phyloP scores from a whole-genome alignment of 345 rosid species.

The Gossypium raimondii region DNA sequence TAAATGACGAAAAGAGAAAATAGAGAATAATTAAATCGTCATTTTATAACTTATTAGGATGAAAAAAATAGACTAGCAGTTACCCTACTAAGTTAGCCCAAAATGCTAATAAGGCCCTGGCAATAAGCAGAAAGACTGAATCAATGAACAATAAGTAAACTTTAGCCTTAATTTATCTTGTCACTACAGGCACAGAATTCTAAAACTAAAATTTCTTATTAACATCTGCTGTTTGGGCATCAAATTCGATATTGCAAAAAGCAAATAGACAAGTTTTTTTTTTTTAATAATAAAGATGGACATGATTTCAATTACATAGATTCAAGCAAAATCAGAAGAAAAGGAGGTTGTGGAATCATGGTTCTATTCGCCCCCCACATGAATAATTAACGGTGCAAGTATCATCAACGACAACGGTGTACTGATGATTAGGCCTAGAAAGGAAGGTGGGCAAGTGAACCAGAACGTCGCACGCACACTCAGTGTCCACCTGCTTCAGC shows the following conservation, averaged over 20 bases:
- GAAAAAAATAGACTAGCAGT: too few species aligned
- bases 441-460: slow-evolving; percentile 72
- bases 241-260: too few species aligned
- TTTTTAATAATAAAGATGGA: neutral
- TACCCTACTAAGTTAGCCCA: too few species aligned
- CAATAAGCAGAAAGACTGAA: neutral
- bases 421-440: slow-evolving; percentile 55
- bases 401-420: slow-evolving; percentile 45
- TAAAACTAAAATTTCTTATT: too few species aligned
- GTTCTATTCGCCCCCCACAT: slow-evolving; percentile 49
- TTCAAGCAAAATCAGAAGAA: neutral
- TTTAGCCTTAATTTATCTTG: too few species aligned
- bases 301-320: neutral
- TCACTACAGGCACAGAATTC: too few species aligned
- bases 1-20: too few species aligned
- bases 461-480: slow-evolving; percentile 75
- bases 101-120: neutral
- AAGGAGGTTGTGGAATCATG: slow-evolving; percentile 14
- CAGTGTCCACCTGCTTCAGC: slow-evolving; percentile 59
- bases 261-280: too few species aligned
- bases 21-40: too few species aligned
- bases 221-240: too few species aligned
- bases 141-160: neutral
- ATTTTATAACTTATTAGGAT: too few species aligned
- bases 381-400: slow-evolving; percentile 49